Evolutionary conservation across 371 early-diverging fungal genomes (phyloP), one percentile per base, ranked within the genome.

Genomic region (Mucor racemosus): DNA sequence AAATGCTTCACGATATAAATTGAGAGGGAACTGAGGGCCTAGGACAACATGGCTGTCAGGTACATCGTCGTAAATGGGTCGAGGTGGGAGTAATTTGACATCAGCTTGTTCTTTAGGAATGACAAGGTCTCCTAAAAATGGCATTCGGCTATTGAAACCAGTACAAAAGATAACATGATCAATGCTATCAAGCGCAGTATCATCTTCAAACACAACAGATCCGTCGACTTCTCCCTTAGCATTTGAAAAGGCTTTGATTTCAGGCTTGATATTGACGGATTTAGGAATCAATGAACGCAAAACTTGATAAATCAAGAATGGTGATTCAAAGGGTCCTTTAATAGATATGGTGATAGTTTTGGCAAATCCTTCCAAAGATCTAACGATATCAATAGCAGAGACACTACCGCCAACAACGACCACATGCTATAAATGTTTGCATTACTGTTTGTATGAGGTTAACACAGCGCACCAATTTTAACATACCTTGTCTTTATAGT

Each of bases 81-180:
- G 56, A 10, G 57, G 57, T 2, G 35, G 33, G 3, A 58, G 31
- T 1, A 50, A 21, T 0, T 17, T 35, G 7, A 58, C 66, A 44
- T 77, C 64, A 10, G 56, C 31, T 6, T 66, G 36, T 5, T 60
- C 58, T n/a, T 55, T 46, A 26, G 56, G 58, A 31, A 66, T 65
- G 39, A 44, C 46, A 3, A 72, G 50, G 7, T 72, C 67, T n/a
- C 85, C 83, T 46, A 92, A 68, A 61, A 84, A 87, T 0, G 79
- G 76, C 48, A 82, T 74, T 17, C 82, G 76, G 66, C 78, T 77
- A 7, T 73, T 64, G 65, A 84, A 91, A 0, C 92, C 92, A 2
- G 91, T 92, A 61, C 89, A 88, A 44, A 84, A 88, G 21, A 90
- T 74, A 9, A 92, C 81, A 4, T 64, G 65, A 62, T 92, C 91